phyloP scores from a whole-genome alignment of 768 basidiomycete species.

The Phanerodontia chrysosporium region DNA sequence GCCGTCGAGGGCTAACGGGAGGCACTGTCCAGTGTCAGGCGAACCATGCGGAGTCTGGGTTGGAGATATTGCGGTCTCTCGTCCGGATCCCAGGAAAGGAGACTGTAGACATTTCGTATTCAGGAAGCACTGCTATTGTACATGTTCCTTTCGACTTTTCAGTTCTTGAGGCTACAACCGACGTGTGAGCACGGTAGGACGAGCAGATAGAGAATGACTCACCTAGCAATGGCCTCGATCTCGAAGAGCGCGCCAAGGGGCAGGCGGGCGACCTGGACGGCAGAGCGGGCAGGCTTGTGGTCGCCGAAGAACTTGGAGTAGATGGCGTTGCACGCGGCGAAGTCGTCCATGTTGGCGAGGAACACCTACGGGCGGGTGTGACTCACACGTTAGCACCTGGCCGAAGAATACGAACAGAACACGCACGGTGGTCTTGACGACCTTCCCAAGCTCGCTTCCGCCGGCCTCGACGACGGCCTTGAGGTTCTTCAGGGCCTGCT shows the following conservation, averaged over 20 bases:
- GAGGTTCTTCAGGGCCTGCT: slow-evolving; percentile 84
- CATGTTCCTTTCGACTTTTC: too few relatives aligned
- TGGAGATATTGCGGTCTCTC: too few relatives aligned
- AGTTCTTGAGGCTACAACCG: too few relatives aligned
- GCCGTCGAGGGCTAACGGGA: too few relatives aligned
- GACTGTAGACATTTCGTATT: too few relatives aligned
- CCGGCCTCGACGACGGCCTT: slow-evolving; percentile 78
- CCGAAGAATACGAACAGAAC: background rate
- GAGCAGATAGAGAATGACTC: slow-evolving; percentile 16
- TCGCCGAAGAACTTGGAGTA: slow-evolving; percentile 84
- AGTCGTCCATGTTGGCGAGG: slow-evolving; percentile 90
- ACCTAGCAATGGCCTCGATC: slow-evolving; percentile 87
- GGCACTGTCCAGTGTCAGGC: too few relatives aligned
- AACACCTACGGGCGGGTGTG: too few relatives aligned
- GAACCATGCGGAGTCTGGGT: too few relatives aligned
- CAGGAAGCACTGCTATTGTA: too few relatives aligned
- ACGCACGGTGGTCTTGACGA: slow-evolving; percentile 89
- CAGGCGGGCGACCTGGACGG: slow-evolving; percentile 84
- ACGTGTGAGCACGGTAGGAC: too few relatives aligned
- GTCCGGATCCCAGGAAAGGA: too few relatives aligned
- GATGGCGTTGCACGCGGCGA: slow-evolving; percentile 73
- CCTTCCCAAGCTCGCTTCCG: slow-evolving; percentile 71
- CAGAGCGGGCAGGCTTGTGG: slow-evolving; percentile 90
- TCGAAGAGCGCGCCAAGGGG: slow-evolving; percentile 92
- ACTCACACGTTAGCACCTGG: background rate